Evolutionary conservation across 2,329 filamentous ascomycete species (phyloP).

Genomic region (Conoideocrella luteorostrata): DNA sequence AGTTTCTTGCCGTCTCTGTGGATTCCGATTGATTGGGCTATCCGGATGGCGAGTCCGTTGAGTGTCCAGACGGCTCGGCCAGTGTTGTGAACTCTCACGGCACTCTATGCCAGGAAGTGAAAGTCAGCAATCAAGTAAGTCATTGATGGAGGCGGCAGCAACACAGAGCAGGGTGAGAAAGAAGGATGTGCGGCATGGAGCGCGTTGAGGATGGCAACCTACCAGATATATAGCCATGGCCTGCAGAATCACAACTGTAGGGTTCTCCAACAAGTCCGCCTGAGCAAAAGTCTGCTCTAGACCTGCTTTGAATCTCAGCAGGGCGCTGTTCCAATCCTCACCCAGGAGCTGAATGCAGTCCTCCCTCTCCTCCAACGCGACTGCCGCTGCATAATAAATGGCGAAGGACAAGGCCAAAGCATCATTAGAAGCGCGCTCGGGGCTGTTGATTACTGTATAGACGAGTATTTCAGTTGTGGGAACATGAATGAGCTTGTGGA

Average conservation of each 20-base stretch:
- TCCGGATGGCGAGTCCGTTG: constrained; percentile 37
- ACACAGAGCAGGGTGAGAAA: not conserved
- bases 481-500: constrained; percentile 22
- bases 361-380: constrained; percentile 32
- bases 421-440: constrained; percentile 18
- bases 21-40: constrained; percentile 45
- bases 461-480: constrained; percentile 24
- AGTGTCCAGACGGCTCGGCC: constrained; percentile 32
- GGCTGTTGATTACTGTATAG: constrained; percentile 25
- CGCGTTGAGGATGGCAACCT: constrained; percentile 9
- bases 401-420: constrained; percentile 34
- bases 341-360: constrained; percentile 20
- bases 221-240: constrained; percentile 33
- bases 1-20: constrained; percentile 44
- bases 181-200: no score
- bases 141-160: no score
- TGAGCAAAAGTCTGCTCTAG: constrained; percentile 32
- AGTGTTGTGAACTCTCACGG: constrained; percentile 25
- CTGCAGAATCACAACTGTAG: constrained; percentile 28
- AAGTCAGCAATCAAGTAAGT: not conserved
- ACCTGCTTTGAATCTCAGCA: constrained; percentile 24
- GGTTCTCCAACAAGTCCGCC: constrained; percentile 33
- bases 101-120: not conserved
- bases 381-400: constrained; percentile 43
- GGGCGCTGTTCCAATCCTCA: constrained; percentile 15